A percentile compares a stretch with the other conserved stretches of the same genome.
These are phyloP conservation scores for Blumeria graminis DNA, from an alignment of 2,329 filamentous ascomycete species.

Conservation along the genomic window DNA sequence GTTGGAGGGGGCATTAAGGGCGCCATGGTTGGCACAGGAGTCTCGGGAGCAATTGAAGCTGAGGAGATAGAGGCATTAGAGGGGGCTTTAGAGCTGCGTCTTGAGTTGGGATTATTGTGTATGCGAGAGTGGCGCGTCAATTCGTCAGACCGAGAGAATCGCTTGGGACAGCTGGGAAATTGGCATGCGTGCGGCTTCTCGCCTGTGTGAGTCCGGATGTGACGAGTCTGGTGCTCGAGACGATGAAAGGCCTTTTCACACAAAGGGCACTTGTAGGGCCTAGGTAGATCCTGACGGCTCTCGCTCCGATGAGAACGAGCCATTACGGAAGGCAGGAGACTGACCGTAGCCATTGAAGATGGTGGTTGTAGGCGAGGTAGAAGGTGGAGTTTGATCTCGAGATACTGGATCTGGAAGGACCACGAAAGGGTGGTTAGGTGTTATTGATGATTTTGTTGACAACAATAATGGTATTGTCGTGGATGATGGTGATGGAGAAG, in stretches of 20 bases:
- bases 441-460: too few species aligned
- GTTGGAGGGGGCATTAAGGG: conserved; percentile 55
- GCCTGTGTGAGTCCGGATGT: conserved; percentile 92
- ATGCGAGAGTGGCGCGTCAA: conserved; percentile 91
- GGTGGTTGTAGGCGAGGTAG: too few species aligned
- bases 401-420: too few species aligned
- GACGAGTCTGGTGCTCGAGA: conserved; percentile 28
- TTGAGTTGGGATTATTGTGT: conserved; percentile 96
- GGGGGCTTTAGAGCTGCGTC: conserved; percentile 60
- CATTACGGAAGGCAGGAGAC: conserved; percentile 14
- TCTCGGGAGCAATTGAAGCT: conserved; percentile 16
- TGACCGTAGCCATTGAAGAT: conserved; percentile 24
- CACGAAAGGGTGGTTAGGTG: too few species aligned
- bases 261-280: conserved; percentile 93
- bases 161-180: conserved; percentile 87
- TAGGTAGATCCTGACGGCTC: conserved; percentile 45
- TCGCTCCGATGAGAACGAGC: conserved; percentile 14
- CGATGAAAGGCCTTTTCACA: conserved; percentile 98
- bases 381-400: too few species aligned
- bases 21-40: conserved; percentile 23
- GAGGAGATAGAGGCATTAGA: conserved; percentile 23
- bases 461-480: too few species aligned
- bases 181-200: conserved; percentile 96
- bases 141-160: conserved; percentile 90
- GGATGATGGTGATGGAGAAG: too few species aligned